phyloP scores from a whole-genome alignment of 495 filamentous ascomycete species.

The Neurospora intermedia region DNA sequence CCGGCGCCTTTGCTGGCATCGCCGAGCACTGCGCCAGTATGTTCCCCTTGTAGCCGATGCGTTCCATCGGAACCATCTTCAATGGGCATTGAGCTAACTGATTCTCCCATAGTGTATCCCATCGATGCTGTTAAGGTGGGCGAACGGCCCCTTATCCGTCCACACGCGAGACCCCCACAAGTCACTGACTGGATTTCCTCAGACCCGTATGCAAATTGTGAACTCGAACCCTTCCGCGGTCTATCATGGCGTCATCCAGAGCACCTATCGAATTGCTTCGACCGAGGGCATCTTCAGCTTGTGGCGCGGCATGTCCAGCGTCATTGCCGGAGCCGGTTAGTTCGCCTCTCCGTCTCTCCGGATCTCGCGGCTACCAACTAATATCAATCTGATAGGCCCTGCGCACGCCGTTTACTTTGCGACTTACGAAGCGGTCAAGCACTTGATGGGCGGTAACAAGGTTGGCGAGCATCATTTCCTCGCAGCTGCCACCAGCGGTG shows the following conservation, averaged over 20 bases:
- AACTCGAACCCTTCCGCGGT: slow-evolving; percentile 75
- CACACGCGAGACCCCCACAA: not conserved
- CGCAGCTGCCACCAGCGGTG: slow-evolving; percentile 84
- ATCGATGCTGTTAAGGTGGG: slow-evolving; percentile 95
- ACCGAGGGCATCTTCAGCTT: slow-evolving; percentile 82
- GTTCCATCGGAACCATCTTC: not conserved
- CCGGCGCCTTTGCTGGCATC: slow-evolving; percentile 94
- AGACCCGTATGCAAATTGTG: slow-evolving; percentile 98
- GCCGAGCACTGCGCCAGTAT: slow-evolving; percentile 52
- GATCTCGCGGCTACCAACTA: slow-evolving; percentile 8
- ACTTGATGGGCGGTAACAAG: slow-evolving; percentile 84
- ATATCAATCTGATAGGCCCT: slow-evolving; percentile 51
- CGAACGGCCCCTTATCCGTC: slow-evolving; percentile 2
- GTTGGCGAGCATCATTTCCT: slow-evolving; percentile 84
- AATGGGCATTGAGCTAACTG: slow-evolving; percentile 19
- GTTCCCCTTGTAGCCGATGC: slow-evolving; percentile 13
- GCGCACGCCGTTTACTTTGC: slow-evolving; percentile 98
- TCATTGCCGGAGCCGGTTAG: slow-evolving; percentile 88
- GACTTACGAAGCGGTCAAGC: slow-evolving; percentile 95
- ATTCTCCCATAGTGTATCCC: slow-evolving; percentile 87
- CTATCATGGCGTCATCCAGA: slow-evolving; percentile 86
- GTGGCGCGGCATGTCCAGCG: slow-evolving; percentile 95
- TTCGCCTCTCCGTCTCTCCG: slow-evolving; percentile 1
- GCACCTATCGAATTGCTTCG: slow-evolving; percentile 79
- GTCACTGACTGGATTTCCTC: slow-evolving; percentile 12